phyloP scores from a whole-genome alignment of 108 stramenopile species.

The Cyclotella atomus region DNA sequence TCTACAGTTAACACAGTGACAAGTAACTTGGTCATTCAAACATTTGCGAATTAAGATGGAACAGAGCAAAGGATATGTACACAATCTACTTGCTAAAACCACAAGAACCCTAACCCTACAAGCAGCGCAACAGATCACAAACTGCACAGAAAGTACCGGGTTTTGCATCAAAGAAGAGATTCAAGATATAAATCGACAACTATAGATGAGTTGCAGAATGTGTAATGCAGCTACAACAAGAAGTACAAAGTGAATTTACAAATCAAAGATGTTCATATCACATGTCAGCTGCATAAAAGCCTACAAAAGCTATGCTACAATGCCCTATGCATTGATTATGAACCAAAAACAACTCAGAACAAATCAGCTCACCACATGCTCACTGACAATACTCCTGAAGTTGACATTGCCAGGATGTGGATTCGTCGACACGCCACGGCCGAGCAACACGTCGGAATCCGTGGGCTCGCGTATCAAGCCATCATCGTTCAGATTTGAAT shows the following conservation, averaged over 20 bases:
- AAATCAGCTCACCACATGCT: constrained; percentile 17
- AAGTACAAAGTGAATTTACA: no score
- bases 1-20: neutral
- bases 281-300: neutral
- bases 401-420: constrained; percentile 33
- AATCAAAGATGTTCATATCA: neutral
- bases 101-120: no score
- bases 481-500: neutral
- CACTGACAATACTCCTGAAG: constrained; percentile 21
- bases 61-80: no score
- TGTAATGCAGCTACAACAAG: no score
- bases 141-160: no score
- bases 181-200: no score
- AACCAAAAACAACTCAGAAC: neutral
- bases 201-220: no score
- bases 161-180: no score
- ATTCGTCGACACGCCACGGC: constrained; percentile 31
- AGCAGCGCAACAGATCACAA: no score
- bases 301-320: neutral
- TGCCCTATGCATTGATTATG: no score
- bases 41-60: no score
- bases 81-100: no score
- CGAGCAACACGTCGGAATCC: constrained; percentile 28
- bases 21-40: neutral
- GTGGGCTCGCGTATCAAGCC: constrained; percentile 6